Conservation (phyloP, 208 protist genomes). For the Acanthamoeba triangularis region DNA sequence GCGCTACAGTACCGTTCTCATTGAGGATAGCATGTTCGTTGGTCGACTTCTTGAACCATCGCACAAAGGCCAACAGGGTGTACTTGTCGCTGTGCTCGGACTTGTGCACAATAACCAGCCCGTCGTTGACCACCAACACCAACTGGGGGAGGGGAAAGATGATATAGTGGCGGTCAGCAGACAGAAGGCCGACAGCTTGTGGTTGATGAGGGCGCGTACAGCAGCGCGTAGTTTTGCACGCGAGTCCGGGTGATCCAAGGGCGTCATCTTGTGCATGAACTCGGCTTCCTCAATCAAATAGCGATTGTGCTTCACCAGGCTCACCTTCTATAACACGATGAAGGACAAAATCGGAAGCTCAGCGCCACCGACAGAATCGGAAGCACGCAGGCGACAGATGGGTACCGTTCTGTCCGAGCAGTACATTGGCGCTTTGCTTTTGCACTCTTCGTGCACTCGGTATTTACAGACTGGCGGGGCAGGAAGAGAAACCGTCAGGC, state of each 20-base stretch:
- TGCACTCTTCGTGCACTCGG: conserved; percentile 60
- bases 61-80: conserved; percentile 46
- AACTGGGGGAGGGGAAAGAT: not conserved
- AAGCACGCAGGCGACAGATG: not conserved
- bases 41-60: conserved; percentile 55
- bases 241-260: conserved; percentile 47
- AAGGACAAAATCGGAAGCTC: not conserved
- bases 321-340: not conserved
- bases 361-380: not conserved
- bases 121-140: conserved; percentile 58
- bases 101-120: conserved; percentile 62
- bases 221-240: not conserved
- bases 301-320: conserved; percentile 69
- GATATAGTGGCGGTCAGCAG: not conserved
- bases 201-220: not conserved
- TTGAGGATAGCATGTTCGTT: conserved; percentile 50
- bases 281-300: conserved; percentile 61
- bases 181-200: not conserved
- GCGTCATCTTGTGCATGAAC: conserved; percentile 52
- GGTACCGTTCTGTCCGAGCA: conserved; percentile 40
- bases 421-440: conserved; percentile 24
- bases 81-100: conserved; percentile 68
- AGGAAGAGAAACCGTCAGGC: not conserved
- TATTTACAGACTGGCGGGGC: conserved; percentile 15
- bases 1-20: conserved; percentile 21